Conservation (phyloP, 176 grass and related monocot genomes). For the Avena sativa region DNA sequence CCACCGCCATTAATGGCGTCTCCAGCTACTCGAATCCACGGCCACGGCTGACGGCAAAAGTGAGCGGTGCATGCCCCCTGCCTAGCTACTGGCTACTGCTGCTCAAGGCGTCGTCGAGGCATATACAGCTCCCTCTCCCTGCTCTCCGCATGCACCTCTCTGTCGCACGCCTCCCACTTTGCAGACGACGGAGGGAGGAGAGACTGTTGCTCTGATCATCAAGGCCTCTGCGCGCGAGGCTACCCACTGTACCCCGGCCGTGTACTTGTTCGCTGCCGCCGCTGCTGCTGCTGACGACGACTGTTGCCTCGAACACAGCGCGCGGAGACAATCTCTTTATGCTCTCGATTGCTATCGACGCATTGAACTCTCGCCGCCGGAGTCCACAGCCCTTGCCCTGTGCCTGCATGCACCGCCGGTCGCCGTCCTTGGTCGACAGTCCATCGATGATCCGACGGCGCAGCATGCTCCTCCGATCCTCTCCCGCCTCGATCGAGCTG, state of each 20-base stretch:
- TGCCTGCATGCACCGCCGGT: too few relatives aligned
- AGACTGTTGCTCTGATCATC: neutral
- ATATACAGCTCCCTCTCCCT: neutral
- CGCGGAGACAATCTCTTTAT: neutral
- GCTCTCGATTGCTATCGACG: neutral
- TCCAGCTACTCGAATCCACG: conserved; percentile 1
- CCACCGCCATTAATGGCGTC: conserved; percentile 4
- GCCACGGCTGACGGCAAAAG: conserved; percentile 10
- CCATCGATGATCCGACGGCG: neutral
- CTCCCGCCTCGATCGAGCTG: neutral
- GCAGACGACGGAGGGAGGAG: neutral
- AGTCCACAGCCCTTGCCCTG: neutral
- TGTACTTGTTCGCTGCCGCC: neutral
- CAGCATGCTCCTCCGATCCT: too few relatives aligned
- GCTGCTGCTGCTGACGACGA: neutral
- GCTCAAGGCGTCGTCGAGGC: too few relatives aligned
- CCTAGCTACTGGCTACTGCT: too few relatives aligned
- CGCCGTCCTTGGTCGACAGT: too few relatives aligned
- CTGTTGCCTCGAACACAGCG: neutral
- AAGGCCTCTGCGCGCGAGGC: neutral
- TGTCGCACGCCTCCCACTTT: neutral
- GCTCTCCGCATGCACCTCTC: neutral
- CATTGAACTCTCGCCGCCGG: neutral
- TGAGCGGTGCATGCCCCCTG: neutral
- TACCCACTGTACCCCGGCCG: neutral